These are phyloP conservation scores for Galeopsis tetrahit DNA, from an alignment of 257 asterid genomes.

Conservation along the genomic window DNA sequence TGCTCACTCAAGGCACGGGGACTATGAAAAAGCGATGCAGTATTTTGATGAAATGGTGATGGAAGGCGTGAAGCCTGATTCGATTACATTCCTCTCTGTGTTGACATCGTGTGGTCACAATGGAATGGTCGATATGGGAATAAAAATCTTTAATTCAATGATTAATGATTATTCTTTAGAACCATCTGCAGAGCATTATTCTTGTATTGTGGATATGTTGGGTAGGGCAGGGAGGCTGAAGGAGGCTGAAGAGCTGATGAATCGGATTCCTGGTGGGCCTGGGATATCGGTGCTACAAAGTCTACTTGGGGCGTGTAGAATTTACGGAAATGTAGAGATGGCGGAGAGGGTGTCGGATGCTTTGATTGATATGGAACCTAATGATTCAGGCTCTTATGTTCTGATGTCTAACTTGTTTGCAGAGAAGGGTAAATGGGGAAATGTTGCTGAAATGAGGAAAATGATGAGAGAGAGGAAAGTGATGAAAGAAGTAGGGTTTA, in stretches of 20 bases:
- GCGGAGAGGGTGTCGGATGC: conserved; percentile 62
- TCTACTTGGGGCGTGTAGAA: conserved; percentile 80
- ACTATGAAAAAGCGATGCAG: conserved; percentile 69
- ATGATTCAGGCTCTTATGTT: conserved; percentile 78
- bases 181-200: conserved; percentile 73
- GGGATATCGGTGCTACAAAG: conserved; percentile 82
- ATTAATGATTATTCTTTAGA: conserved; percentile 51
- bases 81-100: conserved; percentile 84
- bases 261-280: conserved; percentile 78
- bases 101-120: conserved; percentile 81
- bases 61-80: conserved; percentile 69
- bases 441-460: conserved; percentile 74
- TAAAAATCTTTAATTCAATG: conserved; percentile 69
- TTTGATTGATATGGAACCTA: conserved; percentile 70
- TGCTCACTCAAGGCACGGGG: conserved; percentile 86
- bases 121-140: conserved; percentile 75
- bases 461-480: conserved; percentile 79
- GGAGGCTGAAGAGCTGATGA: conserved; percentile 70
- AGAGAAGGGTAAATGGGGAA: conserved; percentile 92
- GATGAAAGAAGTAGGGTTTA: conserved; percentile 79
- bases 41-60: conserved; percentile 63
- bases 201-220: conserved; percentile 88
- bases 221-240: conserved; percentile 84
- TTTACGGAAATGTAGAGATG: conserved; percentile 74
- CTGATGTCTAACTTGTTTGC: conserved; percentile 92